phyloP scores from a whole-genome alignment of 2,329 filamentous ascomycete species.

The Pseudogymnoascus sp. region DNA sequence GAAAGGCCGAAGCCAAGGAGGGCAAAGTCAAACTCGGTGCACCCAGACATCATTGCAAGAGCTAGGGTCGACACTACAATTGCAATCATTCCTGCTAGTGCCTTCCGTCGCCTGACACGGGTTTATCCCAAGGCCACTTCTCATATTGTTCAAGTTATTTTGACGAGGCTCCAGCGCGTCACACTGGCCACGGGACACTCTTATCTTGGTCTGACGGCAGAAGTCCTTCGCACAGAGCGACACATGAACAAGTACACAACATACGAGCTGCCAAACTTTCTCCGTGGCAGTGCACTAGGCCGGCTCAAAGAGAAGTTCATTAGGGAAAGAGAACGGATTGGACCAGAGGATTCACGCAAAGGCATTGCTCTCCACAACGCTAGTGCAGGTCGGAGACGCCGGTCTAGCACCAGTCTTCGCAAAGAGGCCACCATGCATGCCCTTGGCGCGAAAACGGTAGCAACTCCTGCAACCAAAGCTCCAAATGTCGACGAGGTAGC shows the following conservation, averaged over 20 bases:
- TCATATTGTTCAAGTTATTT: conserved; percentile 94
- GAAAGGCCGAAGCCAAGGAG: conserved; percentile 34
- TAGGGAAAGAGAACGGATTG: conserved; percentile 73
- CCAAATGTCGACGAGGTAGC: conserved; percentile 27
- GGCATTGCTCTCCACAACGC: conserved; percentile 93
- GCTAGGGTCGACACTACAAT: conserved; percentile 96
- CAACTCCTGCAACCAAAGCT: conserved; percentile 10
- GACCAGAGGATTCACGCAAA: conserved; percentile 74
- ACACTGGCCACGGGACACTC: conserved; percentile 91
- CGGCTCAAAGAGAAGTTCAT: conserved; percentile 89
- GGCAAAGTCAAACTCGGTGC: conserved; percentile 63
- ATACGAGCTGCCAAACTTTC: conserved; percentile 83
- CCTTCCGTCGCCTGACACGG: conserved; percentile 83
- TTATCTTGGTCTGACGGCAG: conserved; percentile 84
- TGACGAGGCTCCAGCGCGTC: conserved; percentile 88
- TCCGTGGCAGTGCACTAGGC: conserved; percentile 74
- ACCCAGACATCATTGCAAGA: conserved; percentile 94
- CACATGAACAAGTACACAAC: conserved; percentile 89
- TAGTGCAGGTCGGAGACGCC: conserved; percentile 54
- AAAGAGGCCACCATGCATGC: conserved; percentile 74
- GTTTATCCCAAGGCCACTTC: conserved; percentile 94
- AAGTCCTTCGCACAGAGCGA: conserved; percentile 87
- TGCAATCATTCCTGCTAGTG: conserved; percentile 93
- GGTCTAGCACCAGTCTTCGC: conserved; percentile 66
- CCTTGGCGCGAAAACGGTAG: conserved; percentile 18